Evolutionary conservation across 1,284 basidiomycete genomes (phyloP), one percentile per base, ranked within the genome.

Genomic region (Leccinum angustisporum): DNA sequence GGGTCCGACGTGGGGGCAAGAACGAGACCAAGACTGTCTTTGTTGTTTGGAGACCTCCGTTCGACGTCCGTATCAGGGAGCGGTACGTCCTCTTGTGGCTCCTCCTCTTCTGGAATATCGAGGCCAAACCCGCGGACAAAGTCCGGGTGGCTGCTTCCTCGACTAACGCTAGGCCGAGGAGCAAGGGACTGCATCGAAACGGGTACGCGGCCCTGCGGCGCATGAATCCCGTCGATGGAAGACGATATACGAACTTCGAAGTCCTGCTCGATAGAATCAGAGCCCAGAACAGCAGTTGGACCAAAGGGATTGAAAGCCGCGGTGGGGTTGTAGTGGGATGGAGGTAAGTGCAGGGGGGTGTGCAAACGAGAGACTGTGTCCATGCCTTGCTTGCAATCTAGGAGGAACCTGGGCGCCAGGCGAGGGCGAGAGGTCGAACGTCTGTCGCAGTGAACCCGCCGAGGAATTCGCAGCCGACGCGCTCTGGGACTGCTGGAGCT

Each of bases 121-220:
- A 92, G 69, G 2, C 91, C 90, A 73, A 92, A 93, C 3, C 91
- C 90, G 65, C 87, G 83, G 60, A 76, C 73, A 69, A 92, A 93
- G 72, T 92, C 90, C 4, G 88, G 86, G 33, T 85, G 80, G 60
- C 80, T 85, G 65, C 83, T 80, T 13, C 83, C 80, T 63, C 75
- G 80, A 70, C 72, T 77, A 56, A 80, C 68, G 27, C 68, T 65
- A 10, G 82, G 33, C 4, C 8, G 82, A 14, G 82, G 81, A 16
- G 79, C 80, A 55, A 86, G 78, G 14, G 80, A 77, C 0, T 79
- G 72, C 51, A 81, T 70, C 50, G 78, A 73, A 54, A 84, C 69
- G 25, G 86, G 86, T 13, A 83, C 79, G 21, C 83, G 81, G 38
- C 84, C 86, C 68, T 88, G 86, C 4, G 87, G 85, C 3, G 86